Evolutionary conservation across 495 filamentous ascomycete species (phyloP), one percentile per base, ranked within the genome.

Genomic region (Penicillium macrosclerotiorum): DNA sequence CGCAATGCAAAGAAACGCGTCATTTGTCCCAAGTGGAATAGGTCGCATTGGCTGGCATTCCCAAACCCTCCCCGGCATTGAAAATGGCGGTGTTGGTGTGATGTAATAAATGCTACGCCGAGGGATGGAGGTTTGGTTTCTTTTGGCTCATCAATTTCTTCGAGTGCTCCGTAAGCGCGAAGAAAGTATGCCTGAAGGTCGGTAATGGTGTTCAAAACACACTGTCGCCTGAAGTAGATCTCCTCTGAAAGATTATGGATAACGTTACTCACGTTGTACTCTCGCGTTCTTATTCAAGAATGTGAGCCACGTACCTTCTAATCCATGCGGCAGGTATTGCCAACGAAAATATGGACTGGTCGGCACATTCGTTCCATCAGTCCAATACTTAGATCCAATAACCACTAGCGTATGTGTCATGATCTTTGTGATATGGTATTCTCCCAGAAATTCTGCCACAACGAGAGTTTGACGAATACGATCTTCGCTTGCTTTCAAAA

Each of bases 21-120:
- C 74, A 90, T 89, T 65, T 94, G 87, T 12, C 90, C 90, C 0
- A 94, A 75, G 55, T 95, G 88, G 62, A 88, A 95, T 4, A 84
- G 81, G 64, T 95, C 90, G 62, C 90, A 95, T 48, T 85, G 78
- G 12, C 75, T 68, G 29, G 80, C 85, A 26, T 83, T 83, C 45
- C 84, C 85, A 57, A 92, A 89, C 29, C 86, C 87, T 0, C 86
- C 78, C 42, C 81, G 83, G 63, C 90, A 95, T 55, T 91, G 84
- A 19, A 66, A 67, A 6, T 52, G 54, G n/a, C 62, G 60, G n/a
- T 49, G 39, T 26, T 60, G 64, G 6, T 42, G 34, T n/a, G 45
- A 45, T 16, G 53, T 39, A 6, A 53, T 29, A 37, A 47, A 45
- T 27, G 53, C 30, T 5, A 51, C 27, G 16, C 48, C 49, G 14